Conservation (phyloP, 1,284 basidiomycete species). For the Tylopilus sp. region DNA sequence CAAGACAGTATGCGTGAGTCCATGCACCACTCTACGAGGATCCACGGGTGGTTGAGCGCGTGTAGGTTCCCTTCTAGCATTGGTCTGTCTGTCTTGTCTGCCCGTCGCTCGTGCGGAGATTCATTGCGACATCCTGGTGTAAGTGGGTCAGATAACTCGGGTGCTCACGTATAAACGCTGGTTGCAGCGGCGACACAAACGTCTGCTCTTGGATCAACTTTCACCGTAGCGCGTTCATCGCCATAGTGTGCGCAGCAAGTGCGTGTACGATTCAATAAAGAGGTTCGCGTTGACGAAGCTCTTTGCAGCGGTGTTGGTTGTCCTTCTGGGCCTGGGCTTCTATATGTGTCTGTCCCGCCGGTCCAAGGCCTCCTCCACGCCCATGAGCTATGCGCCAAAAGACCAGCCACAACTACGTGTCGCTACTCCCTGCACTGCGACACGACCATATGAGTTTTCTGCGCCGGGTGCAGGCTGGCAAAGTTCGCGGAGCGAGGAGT, state of each 20-base stretch:
- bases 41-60: background rate
- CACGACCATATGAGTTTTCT: constrained; percentile 7
- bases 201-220: constrained; percentile 11
- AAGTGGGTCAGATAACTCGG: background rate
- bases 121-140: constrained; percentile 9
- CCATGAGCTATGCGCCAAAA: constrained; percentile 4
- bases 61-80: constrained; percentile 7
- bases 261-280: background rate
- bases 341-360: background rate
- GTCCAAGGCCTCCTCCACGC: background rate
- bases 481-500: background rate
- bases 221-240: constrained; percentile 2
- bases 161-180: background rate
- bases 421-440: too few relatives aligned
- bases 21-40: background rate
- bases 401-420: background rate
- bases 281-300: background rate
- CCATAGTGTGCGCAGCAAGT: constrained; percentile 5
- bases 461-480: background rate
- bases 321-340: constrained; percentile 6
- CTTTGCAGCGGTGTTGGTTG: constrained; percentile 7
- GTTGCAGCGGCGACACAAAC: constrained; percentile 4
- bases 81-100: constrained; percentile 9
- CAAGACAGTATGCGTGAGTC: constrained; percentile 12
- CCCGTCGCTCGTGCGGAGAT: constrained; percentile 14